A percentile compares a stretch with the other conserved stretches of the same genome.
Evolutionary conservation across 177 flowering plant genomes (phyloP).

Genomic region (Vitis hybrid): DNA sequence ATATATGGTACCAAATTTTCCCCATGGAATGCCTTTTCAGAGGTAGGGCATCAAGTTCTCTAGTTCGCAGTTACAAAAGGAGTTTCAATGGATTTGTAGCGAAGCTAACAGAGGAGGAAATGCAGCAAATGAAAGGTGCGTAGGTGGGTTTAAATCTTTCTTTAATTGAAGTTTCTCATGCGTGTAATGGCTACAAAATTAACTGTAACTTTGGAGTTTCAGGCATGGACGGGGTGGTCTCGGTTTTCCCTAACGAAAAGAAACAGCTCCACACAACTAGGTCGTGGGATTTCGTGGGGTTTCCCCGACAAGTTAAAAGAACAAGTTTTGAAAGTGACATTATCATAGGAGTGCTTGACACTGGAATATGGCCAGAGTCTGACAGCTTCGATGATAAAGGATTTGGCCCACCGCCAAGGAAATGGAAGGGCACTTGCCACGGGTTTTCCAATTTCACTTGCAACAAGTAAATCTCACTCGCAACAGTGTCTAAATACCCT

Average conservation of each 20-base stretch:
- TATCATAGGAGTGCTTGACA: slow-evolving; percentile 29
- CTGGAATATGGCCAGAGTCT: slow-evolving; percentile 36
- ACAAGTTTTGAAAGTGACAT: slow-evolving; percentile 21
- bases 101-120: too few species aligned
- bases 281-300: slow-evolving; percentile 38
- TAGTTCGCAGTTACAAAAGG: too few species aligned
- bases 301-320: slow-evolving; percentile 13
- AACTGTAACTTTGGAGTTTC: not conserved
- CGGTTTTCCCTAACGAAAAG: slow-evolving; percentile 28
- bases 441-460: slow-evolving; percentile 26
- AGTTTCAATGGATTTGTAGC: too few species aligned
- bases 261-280: slow-evolving; percentile 29
- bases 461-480: slow-evolving; percentile 24
- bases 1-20: too few species aligned
- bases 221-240: slow-evolving; percentile 33
- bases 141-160: too few species aligned
- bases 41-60: too few species aligned
- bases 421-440: slow-evolving; percentile 34
- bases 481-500: too few species aligned
- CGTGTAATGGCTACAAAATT: not conserved
- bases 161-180: too few species aligned
- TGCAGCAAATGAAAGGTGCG: too few species aligned
- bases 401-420: slow-evolving; percentile 30
- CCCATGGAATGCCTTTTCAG: too few species aligned
- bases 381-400: slow-evolving; percentile 27